Evolutionary conservation across 805 yeast genomes (phyloP).

Genomic region (Pichia pseudocactophila): DNA sequence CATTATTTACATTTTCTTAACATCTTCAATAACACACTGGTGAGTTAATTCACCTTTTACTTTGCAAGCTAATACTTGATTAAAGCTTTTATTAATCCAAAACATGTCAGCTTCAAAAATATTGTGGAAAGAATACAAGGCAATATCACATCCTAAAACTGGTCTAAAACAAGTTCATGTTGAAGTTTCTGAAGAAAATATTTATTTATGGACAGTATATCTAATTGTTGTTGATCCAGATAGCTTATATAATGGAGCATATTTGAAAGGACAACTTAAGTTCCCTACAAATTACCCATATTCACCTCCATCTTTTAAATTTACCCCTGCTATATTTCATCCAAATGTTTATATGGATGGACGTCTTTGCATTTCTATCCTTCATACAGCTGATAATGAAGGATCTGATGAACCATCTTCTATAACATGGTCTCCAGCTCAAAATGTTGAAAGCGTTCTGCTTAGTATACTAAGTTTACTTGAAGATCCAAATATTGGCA

Average conservation of each 20-base stretch:
- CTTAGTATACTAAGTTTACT: slow-evolving; percentile 82
- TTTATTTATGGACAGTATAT: slow-evolving; percentile 73
- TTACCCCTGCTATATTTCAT: slow-evolving; percentile 91
- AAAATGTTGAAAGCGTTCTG: slow-evolving; percentile 87
- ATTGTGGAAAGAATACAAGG: slow-evolving; percentile 86
- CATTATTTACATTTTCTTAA: too few relatives aligned
- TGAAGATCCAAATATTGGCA: slow-evolving; percentile 88
- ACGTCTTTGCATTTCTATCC: slow-evolving; percentile 82
- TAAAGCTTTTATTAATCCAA: too few relatives aligned
- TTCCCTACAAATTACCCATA: slow-evolving; percentile 90
- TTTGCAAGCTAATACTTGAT: too few relatives aligned
- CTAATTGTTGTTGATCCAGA: slow-evolving; percentile 88
- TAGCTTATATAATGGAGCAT: slow-evolving; percentile 89
- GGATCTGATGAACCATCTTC: slow-evolving; percentile 89
- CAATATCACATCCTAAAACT: slow-evolving; percentile 86
- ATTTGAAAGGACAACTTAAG: slow-evolving; percentile 85
- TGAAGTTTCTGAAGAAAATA: slow-evolving; percentile 42
- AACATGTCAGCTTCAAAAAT: slow-evolving; percentile 48
- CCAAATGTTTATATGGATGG: slow-evolving; percentile 97
- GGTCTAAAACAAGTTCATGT: slow-evolving; percentile 33
- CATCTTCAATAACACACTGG: too few relatives aligned
- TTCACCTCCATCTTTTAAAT: slow-evolving; percentile 87
- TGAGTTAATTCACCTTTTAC: too few relatives aligned
- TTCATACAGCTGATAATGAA: slow-evolving; percentile 81
- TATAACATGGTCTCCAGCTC: slow-evolving; percentile 94